Evolutionary conservation across 306 rosid species (phyloP).

Genomic region (Dalbergia oliveri): DNA sequence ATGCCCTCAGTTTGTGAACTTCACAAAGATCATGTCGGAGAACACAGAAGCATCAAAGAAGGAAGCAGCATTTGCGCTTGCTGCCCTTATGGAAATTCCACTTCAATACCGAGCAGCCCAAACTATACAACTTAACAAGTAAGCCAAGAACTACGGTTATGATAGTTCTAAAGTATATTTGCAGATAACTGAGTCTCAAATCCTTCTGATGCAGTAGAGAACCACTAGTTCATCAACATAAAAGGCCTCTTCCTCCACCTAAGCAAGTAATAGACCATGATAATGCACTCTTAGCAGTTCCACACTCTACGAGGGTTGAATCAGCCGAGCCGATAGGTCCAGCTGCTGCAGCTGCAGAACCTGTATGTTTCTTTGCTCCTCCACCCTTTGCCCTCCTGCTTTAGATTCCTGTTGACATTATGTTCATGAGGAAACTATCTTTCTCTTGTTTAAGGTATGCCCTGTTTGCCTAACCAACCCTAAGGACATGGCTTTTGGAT

Average conservation of each 20-base stretch:
- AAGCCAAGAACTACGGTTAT: slow-evolving; percentile 45
- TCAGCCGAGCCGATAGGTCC: slow-evolving; percentile 60
- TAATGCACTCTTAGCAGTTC: slow-evolving; percentile 57
- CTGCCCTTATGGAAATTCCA: slow-evolving; percentile 98
- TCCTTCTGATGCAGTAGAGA: slow-evolving; percentile 56
- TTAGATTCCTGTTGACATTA: slow-evolving; percentile 16
- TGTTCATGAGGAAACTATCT: slow-evolving; percentile 37
- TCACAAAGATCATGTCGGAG: slow-evolving; percentile 92
- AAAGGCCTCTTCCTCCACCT: slow-evolving; percentile 86
- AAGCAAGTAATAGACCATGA: slow-evolving; percentile 73
- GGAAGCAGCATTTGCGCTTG: slow-evolving; percentile 94
- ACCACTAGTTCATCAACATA: slow-evolving; percentile 48
- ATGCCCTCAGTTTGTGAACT: slow-evolving; percentile 82
- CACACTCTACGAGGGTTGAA: slow-evolving; percentile 41
- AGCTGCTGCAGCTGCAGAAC: slow-evolving; percentile 58
- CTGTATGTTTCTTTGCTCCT: slow-evolving; percentile 55
- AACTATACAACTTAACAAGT: slow-evolving; percentile 57
- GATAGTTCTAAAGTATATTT: slow-evolving; percentile 11
- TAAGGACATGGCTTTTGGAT: slow-evolving; percentile 97
- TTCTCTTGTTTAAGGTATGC: slow-evolving; percentile 69
- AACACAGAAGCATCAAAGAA: slow-evolving; percentile 73
- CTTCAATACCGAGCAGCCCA: slow-evolving; percentile 80
- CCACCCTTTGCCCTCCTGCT: slow-evolving; percentile 7
- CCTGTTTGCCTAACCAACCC: slow-evolving; percentile 92
- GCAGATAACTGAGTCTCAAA: slow-evolving; percentile 35